Evolutionary conservation across 192 early-diverging fungal species (phyloP).

Genomic region (Coemansia sp.): DNA sequence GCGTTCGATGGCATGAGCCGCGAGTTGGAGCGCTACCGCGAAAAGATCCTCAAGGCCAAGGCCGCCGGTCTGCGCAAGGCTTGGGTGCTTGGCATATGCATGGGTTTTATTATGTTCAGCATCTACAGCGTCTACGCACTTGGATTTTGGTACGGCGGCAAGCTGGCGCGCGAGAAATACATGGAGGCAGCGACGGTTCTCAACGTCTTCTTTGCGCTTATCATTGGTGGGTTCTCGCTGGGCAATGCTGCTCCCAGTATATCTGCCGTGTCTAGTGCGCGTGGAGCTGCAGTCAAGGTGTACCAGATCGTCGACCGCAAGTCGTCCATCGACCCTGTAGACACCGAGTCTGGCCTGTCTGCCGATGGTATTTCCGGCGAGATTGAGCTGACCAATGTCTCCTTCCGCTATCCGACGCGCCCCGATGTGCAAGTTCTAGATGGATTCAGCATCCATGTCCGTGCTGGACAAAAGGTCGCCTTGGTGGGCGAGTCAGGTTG

Average conservation of each 20-base stretch:
- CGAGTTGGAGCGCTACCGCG: constrained; percentile 64
- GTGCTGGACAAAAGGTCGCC: constrained; percentile 83
- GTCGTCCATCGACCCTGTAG: constrained; percentile 71
- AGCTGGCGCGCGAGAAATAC: constrained; percentile 55
- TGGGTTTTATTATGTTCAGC: constrained; percentile 75
- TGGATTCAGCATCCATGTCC: constrained; percentile 67
- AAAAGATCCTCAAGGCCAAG: constrained; percentile 65
- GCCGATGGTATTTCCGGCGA: constrained; percentile 60
- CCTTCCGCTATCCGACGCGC: constrained; percentile 84
- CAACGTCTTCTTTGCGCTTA: constrained; percentile 86
- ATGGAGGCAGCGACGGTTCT: constrained; percentile 64
- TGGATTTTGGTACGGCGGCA: constrained; percentile 83
- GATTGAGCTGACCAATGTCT: constrained; percentile 75
- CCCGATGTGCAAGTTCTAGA: constrained; percentile 81
- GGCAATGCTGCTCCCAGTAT: constrained; percentile 74
- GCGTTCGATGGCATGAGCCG: constrained; percentile 81
- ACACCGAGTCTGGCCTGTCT: constrained; percentile 34
- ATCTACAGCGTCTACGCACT: constrained; percentile 78
- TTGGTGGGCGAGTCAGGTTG: constrained; percentile 87
- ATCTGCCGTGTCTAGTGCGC: constrained; percentile 70
- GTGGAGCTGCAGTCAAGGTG: constrained; percentile 80
- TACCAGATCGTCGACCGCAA: constrained; percentile 81
- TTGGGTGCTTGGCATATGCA: constrained; percentile 61
- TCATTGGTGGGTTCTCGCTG: constrained; percentile 80
- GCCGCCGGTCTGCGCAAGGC: constrained; percentile 65